Evolutionary conservation across 805 yeast genomes (phyloP).

Genomic region (Debaryomyces prosopidis): DNA sequence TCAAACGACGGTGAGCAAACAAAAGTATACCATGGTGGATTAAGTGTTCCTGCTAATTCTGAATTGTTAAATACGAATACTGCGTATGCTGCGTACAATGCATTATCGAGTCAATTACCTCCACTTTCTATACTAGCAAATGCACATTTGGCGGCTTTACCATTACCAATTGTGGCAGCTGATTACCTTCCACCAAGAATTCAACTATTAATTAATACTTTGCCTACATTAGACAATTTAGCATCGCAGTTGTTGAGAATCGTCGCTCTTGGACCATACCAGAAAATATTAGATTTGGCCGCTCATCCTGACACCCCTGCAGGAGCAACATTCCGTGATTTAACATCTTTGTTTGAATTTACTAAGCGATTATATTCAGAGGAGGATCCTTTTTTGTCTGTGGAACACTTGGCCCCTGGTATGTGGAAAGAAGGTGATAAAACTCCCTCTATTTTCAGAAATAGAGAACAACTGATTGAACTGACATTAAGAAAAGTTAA

Average conservation of each 20-base stretch:
- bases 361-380: constrained; percentile 69
- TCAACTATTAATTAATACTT: constrained; percentile 63
- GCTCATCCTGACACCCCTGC: constrained; percentile 64
- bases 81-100: constrained; percentile 44
- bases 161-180: constrained; percentile 58
- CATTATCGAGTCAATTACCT: constrained; percentile 40
- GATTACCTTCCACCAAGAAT: constrained; percentile 57
- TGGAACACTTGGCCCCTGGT: constrained; percentile 70
- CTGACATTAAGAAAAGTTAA: constrained; percentile 80
- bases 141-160: constrained; percentile 62
- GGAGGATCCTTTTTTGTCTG: constrained; percentile 70
- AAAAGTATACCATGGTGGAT: constrained; percentile 19
- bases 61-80: constrained; percentile 41
- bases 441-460: constrained; percentile 57
- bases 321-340: constrained; percentile 64
- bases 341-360: constrained; percentile 77
- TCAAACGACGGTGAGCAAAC: background rate
- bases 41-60: constrained; percentile 38
- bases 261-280: constrained; percentile 72
- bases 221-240: constrained; percentile 79
- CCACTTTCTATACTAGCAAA: constrained; percentile 32
- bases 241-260: constrained; percentile 77
- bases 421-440: constrained; percentile 64
- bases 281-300: constrained; percentile 69
- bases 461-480: constrained; percentile 61